Evolutionary conservation across 352 stramenopile genomes (phyloP), one percentile per base, ranked within the genome.

Genomic region (Phytophthora cactorum): DNA sequence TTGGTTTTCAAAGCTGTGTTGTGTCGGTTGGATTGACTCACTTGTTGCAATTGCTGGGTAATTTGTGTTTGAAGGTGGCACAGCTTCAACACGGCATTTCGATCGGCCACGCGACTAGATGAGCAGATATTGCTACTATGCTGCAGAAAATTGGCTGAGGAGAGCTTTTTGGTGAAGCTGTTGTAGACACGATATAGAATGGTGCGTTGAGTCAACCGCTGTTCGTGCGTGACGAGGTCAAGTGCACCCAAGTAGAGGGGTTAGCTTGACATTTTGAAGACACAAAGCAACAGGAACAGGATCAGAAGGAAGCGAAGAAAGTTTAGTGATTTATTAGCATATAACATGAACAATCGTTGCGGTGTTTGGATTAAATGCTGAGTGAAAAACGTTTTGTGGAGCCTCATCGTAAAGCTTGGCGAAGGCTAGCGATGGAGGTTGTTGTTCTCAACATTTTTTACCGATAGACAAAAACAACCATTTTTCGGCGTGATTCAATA

Each of bases 11-110:
- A 29, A 22, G 38, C 9, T 55, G 1, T 12, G 3, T 38, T 14
- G 8, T 34, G 6, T n/a, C 3, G 32, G 31, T 1, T 44, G 32
- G 32, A 27, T 1, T 44, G 32, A 44, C n/a, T 47, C 14, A 49
- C 54, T 68, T n/a, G 17, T 55, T 47, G 12, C 47, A 27, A 44
- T 34, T 49, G 6, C 43, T 47, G 43, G n/a, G 14, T 45, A 14
- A 11, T 28, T 12, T 49, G 8, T 58, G 4, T 34, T 44, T 53
- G 14, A 36, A 88, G 79, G 68, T 88, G 44, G 73, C 76, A 28
- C 79, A 88, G 58, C 63, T 88, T 17, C 79, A 83, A 47, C 79
- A 88, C 17, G 77, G 75, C 15, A 88, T 88, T 59, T 82, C 75
- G 25, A 74, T 88, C 25, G 75, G 79, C 45, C 78, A 81, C 25